Evolutionary conservation across 345 rosid genomes (phyloP).

Genomic region (Nasturtium officinale): DNA sequence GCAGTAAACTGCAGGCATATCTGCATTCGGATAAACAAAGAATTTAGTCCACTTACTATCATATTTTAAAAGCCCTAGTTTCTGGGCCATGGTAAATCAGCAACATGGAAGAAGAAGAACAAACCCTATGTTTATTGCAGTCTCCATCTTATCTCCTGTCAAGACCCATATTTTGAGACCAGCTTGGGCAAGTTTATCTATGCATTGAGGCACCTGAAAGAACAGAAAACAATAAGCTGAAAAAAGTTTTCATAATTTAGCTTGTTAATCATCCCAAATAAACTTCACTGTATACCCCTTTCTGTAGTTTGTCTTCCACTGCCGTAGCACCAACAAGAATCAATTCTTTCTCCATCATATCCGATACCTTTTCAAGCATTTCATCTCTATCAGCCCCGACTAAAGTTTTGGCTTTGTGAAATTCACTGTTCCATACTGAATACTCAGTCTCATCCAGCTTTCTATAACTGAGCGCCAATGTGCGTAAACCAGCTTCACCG

Average conservation of each 20-base stretch:
- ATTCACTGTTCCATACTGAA: constrained; percentile 53
- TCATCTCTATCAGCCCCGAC: constrained; percentile 68
- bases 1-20: constrained; percentile 76
- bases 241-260: constrained; percentile 3
- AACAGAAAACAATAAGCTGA: constrained; percentile 5
- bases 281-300: constrained; percentile 55
- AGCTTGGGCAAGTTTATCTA: constrained; percentile 83
- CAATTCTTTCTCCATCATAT: constrained; percentile 69
- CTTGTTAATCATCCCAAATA: neutral
- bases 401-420: constrained; percentile 60
- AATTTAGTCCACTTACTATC: constrained; percentile 32
- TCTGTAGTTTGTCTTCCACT: constrained; percentile 80
- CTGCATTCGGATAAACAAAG: constrained; percentile 47
- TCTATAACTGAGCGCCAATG: constrained; percentile 67
- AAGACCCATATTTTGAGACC: constrained; percentile 84
- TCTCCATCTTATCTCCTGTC: constrained; percentile 86
- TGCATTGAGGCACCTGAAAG: constrained; percentile 76
- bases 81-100: constrained; percentile 2
- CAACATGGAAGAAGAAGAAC: constrained; percentile 11
- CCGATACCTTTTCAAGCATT: constrained; percentile 63
- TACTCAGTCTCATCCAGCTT: constrained; percentile 54
- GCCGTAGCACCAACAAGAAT: constrained; percentile 68
- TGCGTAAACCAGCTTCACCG: constrained; percentile 74
- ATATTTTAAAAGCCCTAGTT: neutral
- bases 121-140: constrained; percentile 79